Base-by-base conservation (phyloP, 805 yeast genomes). In the Pichia eremophila region DNA sequence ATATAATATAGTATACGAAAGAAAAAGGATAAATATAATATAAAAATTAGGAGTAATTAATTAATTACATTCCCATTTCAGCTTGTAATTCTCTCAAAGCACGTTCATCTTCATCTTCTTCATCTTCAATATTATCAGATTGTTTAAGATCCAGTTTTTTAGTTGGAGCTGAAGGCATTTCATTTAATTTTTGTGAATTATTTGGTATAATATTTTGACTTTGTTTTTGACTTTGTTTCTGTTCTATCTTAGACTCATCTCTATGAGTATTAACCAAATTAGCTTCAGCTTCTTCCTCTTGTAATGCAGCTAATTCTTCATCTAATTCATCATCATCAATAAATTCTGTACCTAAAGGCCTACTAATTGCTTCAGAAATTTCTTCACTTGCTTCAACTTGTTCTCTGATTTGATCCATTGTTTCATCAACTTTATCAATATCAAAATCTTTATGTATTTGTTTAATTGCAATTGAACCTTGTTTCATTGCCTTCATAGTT, bases 401-500 rank as follows among this genome's bases (percentile, higher is more conserved):
- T 64, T 93, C 99, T 57, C 98, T 79, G 53, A 95, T 88, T 52
- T 91, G 96, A 65, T 93, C 99, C 98, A 93, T 91, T 9, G 97
- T 91, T 57, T 83, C 85, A 64, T 93, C 99, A 40, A 93, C 97
- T 71, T 89, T 90, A 67, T 93, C 99, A 51, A 93, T 88, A 63
- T 93, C 83, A 72, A 93, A 81, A 60, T 89, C 95, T 54, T 89
- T 90, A 66, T 93, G 98, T 60, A 93, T 91, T 60, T 84, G 85
- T 64, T 90, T 89, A 96, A 93, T 88, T 39, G 98, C 98, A 62
- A 77, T 77, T 6, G 99, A 95, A 51, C 98, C 98, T 65, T 88
- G 95, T 67, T 91, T 85, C 98, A 93, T 93, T 46, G 95, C 96
- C 75, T 88, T 88, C 96, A 93, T 86, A 32, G 99, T 93, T 70